Evolutionary conservation across 2,329 filamentous ascomycete genomes (phyloP).

Genomic region (Leptosphaerulina australis): DNA sequence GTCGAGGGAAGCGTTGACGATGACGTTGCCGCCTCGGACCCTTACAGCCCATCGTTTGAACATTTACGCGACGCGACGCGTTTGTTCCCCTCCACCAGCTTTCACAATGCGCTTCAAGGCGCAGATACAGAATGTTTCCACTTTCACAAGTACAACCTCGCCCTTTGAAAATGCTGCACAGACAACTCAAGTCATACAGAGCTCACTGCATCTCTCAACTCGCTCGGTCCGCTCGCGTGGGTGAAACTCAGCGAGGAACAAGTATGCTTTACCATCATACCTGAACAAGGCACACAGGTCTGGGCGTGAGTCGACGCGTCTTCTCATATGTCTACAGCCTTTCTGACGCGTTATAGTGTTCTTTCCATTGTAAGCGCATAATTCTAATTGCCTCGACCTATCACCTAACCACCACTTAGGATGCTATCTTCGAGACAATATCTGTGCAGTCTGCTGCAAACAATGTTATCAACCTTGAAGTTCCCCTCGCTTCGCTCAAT

Average conservation of each 20-base stretch:
- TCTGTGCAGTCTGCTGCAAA: slow-evolving; percentile 82
- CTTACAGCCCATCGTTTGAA: neutral
- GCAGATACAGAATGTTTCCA: slow-evolving; percentile 58
- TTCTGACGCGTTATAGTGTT: slow-evolving; percentile 45
- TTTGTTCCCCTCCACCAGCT: slow-evolving; percentile 6
- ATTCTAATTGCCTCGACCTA: neutral
- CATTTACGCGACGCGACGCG: slow-evolving; percentile 22
- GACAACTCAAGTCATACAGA: slow-evolving; percentile 51
- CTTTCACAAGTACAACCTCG: slow-evolving; percentile 57
- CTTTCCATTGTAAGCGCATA: slow-evolving; percentile 51
- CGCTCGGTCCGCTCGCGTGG: slow-evolving; percentile 84
- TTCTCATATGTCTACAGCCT: slow-evolving; percentile 5
- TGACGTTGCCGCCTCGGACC: slow-evolving; percentile 17
- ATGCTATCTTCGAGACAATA: slow-evolving; percentile 89
- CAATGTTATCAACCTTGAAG: slow-evolving; percentile 95
- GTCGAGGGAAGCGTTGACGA: neutral
- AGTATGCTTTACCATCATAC: slow-evolving; percentile 93
- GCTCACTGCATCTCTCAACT: slow-evolving; percentile 66
- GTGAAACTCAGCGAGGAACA: slow-evolving; percentile 85
- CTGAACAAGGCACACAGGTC: slow-evolving; percentile 92
- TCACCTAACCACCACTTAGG: slow-evolving; percentile 55
- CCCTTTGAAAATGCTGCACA: rapidly evolving
- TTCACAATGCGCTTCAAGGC: slow-evolving; percentile 60
- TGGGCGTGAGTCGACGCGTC: slow-evolving; percentile 73
- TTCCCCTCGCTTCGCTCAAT: slow-evolving; percentile 85